Base-by-base conservation (phyloP, 2,329 filamentous ascomycete species). In the Orbilia javanica region DNA sequence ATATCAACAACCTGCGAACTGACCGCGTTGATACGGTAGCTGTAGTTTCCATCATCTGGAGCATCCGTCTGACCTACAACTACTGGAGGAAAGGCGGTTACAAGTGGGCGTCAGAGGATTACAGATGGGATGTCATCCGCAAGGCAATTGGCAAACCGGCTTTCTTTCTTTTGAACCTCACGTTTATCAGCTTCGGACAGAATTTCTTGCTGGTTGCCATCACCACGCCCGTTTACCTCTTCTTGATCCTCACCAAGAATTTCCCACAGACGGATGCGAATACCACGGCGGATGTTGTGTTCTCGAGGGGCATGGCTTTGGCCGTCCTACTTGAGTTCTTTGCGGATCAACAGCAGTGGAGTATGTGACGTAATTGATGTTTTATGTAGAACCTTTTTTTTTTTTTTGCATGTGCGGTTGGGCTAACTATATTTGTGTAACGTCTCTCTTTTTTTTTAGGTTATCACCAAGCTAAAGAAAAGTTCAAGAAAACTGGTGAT, bases 81-180 rank as follows among this genome's bases (percentile, higher is more conserved):
- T 99, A 97, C 86, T 97, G 92, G 91, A 91, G 96, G 74, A 97
- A 93, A 84, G 96, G 96, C 44, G 96, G 96, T 25, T 99, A 99
- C 84, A 86, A 88, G 15, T 87, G 94, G 80, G 95, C 96, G 42
- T 94, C 92, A 15, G 95, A 99, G 84, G 96, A 99, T 84, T 99
- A 99, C 84, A 89, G 96, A 85, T 99, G 96, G 90, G 87, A 81
- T 63, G 83, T 81, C 31, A 86, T 98, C 65, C 90, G 90, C 83
- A 86, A 88, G 29, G 86, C 89, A 42, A 87, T 94, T 22, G 89
- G 89, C 5, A 85, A 86, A 0, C 86, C 87, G 44, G 83, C 90
- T 25, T 97, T 97, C 86, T 93, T 94, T 83, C 79, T 97, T 52
- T 90, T 99, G 84, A 97, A 98, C 84, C 86, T 95, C 72, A 85